Conservation (phyloP, 2,329 filamentous ascomycete species). For the Ascochyta lentis region DNA sequence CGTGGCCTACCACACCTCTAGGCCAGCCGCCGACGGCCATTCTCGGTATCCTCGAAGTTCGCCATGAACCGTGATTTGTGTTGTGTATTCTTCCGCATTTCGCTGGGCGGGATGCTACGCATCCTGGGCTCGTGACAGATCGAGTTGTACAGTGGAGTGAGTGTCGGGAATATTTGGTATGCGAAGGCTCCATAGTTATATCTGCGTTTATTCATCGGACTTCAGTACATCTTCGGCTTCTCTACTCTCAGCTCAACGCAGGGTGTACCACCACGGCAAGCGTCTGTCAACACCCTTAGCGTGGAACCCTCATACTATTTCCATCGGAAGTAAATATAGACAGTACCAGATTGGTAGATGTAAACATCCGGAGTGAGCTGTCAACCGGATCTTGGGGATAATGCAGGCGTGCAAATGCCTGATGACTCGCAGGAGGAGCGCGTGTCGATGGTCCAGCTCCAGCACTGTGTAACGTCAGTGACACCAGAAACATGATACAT, state of each 20-base stretch:
- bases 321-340: background rate
- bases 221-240: constrained; percentile 8
- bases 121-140: background rate
- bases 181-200: constrained; percentile 6
- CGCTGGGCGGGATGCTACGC: background rate
- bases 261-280: background rate
- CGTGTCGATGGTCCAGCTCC: background rate
- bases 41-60: background rate
- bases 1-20: constrained; percentile 3
- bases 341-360: background rate
- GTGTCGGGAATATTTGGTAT: background rate
- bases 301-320: background rate
- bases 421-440: constrained; percentile 11
- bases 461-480: background rate
- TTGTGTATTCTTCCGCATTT: background rate
- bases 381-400: background rate
- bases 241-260: constrained; percentile 1
- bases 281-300: constrained; percentile 4
- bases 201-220: constrained; percentile 1
- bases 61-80: background rate
- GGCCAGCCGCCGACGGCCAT: background rate
- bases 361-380: constrained; percentile 9
- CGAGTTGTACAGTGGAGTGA: background rate
- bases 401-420: background rate
- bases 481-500: background rate